phyloP scores from a whole-genome alignment of 352 stramenopile genomes.

The Elongisporangium anandrum region DNA sequence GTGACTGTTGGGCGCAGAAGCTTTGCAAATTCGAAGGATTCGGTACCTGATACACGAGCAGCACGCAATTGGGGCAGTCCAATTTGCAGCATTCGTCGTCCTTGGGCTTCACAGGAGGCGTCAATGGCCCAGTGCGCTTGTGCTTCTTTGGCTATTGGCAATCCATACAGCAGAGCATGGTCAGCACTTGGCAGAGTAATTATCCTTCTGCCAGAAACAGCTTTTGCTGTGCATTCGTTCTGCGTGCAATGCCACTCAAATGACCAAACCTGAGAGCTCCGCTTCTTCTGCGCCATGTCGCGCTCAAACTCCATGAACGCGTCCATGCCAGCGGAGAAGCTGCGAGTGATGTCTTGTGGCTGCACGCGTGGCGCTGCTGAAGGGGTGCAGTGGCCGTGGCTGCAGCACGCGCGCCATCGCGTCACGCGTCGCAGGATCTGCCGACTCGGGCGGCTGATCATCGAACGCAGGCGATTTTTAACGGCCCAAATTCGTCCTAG shows the following conservation, averaged over 20 bases:
- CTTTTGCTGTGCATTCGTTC: neutral
- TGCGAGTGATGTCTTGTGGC: neutral
- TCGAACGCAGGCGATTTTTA: neutral
- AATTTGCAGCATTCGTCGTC: slow-evolving; percentile 83
- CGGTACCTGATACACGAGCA: slow-evolving; percentile 74
- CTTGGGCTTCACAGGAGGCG: slow-evolving; percentile 53
- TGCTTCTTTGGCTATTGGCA: slow-evolving; percentile 14
- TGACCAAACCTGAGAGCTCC: slow-evolving; percentile 21
- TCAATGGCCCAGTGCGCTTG: slow-evolving; percentile 23
- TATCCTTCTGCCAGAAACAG: neutral
- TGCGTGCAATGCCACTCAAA: neutral
- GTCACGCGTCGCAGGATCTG: neutral
- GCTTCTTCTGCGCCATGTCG: slow-evolving; percentile 70
- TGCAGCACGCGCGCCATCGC: neutral
- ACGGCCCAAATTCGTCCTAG: neutral
- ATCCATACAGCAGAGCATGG: neutral
- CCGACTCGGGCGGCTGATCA: neutral
- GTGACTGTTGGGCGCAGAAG: neutral
- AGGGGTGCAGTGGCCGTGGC: neutral
- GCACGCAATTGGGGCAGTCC: slow-evolving; percentile 85
- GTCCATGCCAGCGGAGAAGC: slow-evolving; percentile 48
- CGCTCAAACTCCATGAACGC: slow-evolving; percentile 86
- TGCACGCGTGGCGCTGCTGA: neutral
- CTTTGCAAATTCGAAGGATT: neutral
- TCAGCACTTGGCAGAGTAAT: neutral